A percentile compares a stretch with the other conserved stretches of the same genome.
Evolutionary conservation across 768 basidiomycete species (phyloP).

Genomic region (Kwoniella pini): DNA sequence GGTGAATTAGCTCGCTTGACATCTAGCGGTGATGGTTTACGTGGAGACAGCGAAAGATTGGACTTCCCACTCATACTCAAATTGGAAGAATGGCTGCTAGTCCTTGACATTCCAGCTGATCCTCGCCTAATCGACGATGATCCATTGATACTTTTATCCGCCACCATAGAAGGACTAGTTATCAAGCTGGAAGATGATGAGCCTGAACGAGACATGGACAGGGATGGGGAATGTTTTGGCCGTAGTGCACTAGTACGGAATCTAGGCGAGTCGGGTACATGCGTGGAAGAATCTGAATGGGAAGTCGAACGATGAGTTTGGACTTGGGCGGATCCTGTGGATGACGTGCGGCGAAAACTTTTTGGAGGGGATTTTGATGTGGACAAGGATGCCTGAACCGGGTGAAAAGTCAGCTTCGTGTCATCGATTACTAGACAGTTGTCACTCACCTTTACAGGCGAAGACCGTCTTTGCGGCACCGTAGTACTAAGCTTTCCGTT

Average conservation of each 20-base stretch:
- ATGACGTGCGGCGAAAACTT: constrained; percentile 11
- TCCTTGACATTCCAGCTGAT: constrained; percentile 6
- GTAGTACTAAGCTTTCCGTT: neutral
- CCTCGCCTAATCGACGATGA: neutral
- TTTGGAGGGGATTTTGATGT: constrained; percentile 6
- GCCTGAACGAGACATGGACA: constrained; percentile 24
- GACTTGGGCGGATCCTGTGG: constrained; percentile 7
- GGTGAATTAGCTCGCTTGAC: constrained; percentile 7
- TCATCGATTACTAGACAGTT: too few species aligned
- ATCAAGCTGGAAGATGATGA: constrained; percentile 23
- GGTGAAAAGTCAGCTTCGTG: too few species aligned
- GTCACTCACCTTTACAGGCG: constrained; percentile 8
- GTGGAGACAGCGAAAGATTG: neutral
- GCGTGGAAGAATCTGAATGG: constrained; percentile 17
- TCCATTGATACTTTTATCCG: constrained; percentile 5
- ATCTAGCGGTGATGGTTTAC: constrained; percentile 8
- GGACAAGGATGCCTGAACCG: neutral
- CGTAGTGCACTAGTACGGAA: neutral
- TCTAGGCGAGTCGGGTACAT: constrained; percentile 8
- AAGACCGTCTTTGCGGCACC: neutral
- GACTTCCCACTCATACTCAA: neutral
- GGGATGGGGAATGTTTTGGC: constrained; percentile 23
- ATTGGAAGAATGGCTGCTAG: constrained; percentile 17
- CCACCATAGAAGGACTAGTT: constrained; percentile 5
- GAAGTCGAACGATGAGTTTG: constrained; percentile 6